phyloP scores from a whole-genome alignment of 768 basidiomycete genomes.

The Dacryopinax primogenitus region DNA sequence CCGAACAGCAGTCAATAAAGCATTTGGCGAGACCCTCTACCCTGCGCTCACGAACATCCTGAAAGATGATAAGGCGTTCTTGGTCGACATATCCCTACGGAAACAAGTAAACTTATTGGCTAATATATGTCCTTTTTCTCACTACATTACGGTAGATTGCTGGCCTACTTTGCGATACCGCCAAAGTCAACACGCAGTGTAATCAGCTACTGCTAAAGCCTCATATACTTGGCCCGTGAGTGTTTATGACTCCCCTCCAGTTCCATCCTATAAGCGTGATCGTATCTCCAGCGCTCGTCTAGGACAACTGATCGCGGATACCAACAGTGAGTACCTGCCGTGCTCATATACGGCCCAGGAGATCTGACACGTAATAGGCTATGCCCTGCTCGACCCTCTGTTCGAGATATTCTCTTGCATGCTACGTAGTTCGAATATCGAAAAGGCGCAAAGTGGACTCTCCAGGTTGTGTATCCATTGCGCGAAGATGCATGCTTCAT shows the following conservation, averaged over 20 bases:
- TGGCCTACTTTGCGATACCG: not conserved
- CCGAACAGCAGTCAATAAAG: not conserved
- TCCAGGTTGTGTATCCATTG: not conserved
- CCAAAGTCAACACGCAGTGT: not conserved
- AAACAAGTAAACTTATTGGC: not conserved
- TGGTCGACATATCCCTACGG: not conserved
- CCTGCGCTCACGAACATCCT: not conserved
- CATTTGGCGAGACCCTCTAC: not conserved
- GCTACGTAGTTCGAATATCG: not conserved
- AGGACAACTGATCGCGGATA: not conserved
- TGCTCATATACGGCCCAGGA: too few relatives aligned
- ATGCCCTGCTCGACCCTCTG: not conserved
- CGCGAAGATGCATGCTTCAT: not conserved
- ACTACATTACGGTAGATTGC: not conserved
- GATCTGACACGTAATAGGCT: too few relatives aligned
- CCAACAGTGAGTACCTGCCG: not conserved
- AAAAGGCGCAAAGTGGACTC: not conserved
- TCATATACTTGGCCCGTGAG: not conserved
- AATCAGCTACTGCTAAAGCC: not conserved
- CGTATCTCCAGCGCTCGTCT: not conserved
- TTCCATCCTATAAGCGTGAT: not conserved
- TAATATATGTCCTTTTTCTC: not conserved
- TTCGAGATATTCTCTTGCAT: not conserved
- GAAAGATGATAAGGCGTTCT: not conserved
- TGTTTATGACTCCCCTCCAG: not conserved